Evolutionary conservation across 2,329 filamentous ascomycete species (phyloP).

Genomic region (Orbilia ellipsospora): DNA sequence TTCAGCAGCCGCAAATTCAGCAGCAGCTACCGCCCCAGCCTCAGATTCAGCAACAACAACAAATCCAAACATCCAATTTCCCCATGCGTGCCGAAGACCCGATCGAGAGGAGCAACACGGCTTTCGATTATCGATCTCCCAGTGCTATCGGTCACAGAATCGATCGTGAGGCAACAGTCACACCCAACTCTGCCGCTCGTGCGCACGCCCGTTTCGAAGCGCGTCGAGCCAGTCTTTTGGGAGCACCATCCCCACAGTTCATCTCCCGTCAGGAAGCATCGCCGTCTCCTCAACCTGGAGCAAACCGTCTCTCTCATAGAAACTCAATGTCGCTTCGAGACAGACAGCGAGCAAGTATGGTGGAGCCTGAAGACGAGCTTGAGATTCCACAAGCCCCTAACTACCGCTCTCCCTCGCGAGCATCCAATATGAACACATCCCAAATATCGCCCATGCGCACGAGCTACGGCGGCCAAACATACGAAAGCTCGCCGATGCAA

Average conservation of each 20-base stretch:
- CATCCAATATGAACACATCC: constrained; percentile 26
- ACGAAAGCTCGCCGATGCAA: constrained; percentile 46
- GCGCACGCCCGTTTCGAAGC: constrained; percentile 51
- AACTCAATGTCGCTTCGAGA: constrained; percentile 47
- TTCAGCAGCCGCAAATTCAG: constrained; percentile 22
- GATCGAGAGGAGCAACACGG: constrained; percentile 36
- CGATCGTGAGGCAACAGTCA: constrained; percentile 50
- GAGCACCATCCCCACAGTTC: constrained; percentile 42
- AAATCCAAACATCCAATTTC: constrained; percentile 37
- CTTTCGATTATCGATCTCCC: constrained; percentile 48
- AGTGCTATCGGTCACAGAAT: constrained; percentile 53
- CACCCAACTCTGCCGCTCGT: constrained; percentile 42
- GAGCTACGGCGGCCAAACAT: constrained; percentile 22
- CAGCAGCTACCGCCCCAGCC: constrained; percentile 2
- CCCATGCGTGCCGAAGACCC: constrained; percentile 38
- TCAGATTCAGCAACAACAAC: constrained; percentile 20
- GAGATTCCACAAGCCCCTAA: constrained; percentile 36
- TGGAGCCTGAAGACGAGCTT: constrained; percentile 45
- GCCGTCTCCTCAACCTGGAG: constrained; percentile 47
- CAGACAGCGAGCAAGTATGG: constrained; percentile 30
- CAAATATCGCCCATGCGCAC: constrained; percentile 39
- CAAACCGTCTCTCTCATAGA: constrained; percentile 47
- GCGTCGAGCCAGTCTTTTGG: constrained; percentile 42
- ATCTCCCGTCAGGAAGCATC: constrained; percentile 47
- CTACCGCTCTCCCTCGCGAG: constrained; percentile 45